Evolutionary conservation across 1,139 yeast species (phyloP), one percentile per base, ranked within the genome.

Genomic region (Candida sojae): DNA sequence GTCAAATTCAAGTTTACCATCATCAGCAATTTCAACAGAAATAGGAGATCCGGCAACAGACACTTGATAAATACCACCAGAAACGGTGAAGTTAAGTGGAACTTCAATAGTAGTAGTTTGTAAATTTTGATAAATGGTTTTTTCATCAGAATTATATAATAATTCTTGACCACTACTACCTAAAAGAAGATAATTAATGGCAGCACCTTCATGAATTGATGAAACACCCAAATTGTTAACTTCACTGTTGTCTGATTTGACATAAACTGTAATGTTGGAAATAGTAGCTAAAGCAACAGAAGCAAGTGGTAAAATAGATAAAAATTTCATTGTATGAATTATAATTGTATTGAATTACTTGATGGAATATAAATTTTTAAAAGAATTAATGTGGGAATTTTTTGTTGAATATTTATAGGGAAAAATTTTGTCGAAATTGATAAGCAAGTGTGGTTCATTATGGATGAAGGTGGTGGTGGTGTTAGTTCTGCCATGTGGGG

Each of bases 81-180:
- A 31, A 12, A 44, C 25, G 2, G 49, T 25, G 9, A 49, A 47
- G 3, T 17, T 8, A 9, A 23, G 10, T 23, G 30, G 34, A n/a
- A 23, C 37, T 4, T 23, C 25, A 6, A n/a, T 11, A 4, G 13
- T 7, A 12, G 36, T 12, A 3, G 23, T 32, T 25, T 23, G 13
- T 12, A 40, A 32, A 7, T 11, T 25, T 21, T 4, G 6, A 23
- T 73, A 71, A 41, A 72, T 57, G 60, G 71, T 76, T 66, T 74
- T 70, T 56, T 77, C 62, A 48, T 76, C 85, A 39, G 84, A 85
- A 59, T 85, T 84, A 61, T 76, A 82, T 58, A 77, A 83, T 41
- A 57, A 46, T 13, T 45, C 42, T 45, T 48, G 48, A 30, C 42
- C 50, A 6, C n/a, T 13, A 8, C 32, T 25, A 29, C 41, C 48